Base-by-base conservation (phyloP, 345 rosid genomes). In the Linum usitatissimum region DNA sequence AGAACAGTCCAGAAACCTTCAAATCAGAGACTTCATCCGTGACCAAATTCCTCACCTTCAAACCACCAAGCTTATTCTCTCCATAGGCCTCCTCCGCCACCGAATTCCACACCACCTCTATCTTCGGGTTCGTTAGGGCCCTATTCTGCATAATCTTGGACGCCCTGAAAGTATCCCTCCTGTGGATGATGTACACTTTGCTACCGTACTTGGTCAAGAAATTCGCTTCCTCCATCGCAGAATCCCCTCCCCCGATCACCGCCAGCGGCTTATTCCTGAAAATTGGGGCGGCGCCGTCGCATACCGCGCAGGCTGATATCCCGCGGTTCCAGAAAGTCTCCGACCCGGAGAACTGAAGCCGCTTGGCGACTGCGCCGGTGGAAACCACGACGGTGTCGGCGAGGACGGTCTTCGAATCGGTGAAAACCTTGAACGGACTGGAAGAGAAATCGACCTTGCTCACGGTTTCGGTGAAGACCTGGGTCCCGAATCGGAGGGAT, bases 241-340 rank as follows among this genome's bases (percentile, higher is more conserved):
- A 93, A 75, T 93, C 97, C 3, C 99, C 99, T 5, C 99, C 97
- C 0, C 99, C 99, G 21, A 93, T 86, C 19, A 93, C 99, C 0
- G 86, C 97, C 57, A 93, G 71, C 3, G 91, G 86, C 68, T 86
- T 86, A 42, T 83, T 61, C 61, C 86, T 72, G 61, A 93, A 93
- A n/a, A 90, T 87, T 3, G 97, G 99, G n/a, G 91, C 97, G 3
- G 99, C 99, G 21, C 99, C 99, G n/a, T 93, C 99, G 70, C 97
- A 90, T 14, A 93, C 97, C 0, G 96, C 97, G 67, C 99, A 93
- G 0, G 99, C 96, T 4, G 99, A 93, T 36, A 93, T 89, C 31
- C 99, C 97, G 0, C 80, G 82, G 66, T 93, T 93, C 99, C 99
- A 93, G 76, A 87, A 93, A 0, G 75, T 79, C 0, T 72, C 78